Evolutionary conservation across 768 basidiomycete genomes (phyloP), one percentile per base, ranked within the genome.

Genomic region (Tricholoma terreum): DNA sequence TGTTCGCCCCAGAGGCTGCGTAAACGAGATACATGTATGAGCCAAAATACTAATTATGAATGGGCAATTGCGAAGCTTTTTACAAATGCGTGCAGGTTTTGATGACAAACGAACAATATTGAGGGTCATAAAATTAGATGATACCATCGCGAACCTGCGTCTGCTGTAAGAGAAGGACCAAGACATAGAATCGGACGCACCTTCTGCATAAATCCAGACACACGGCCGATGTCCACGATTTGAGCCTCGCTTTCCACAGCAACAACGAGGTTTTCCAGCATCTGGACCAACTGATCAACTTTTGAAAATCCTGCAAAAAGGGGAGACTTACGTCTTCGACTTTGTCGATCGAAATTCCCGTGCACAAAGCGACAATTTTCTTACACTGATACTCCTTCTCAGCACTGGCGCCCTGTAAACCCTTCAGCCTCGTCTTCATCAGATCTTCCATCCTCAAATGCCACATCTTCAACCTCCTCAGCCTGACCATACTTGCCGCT

Each of bases 371-470:
- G 22, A 99, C 87, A 58, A 98, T 87, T 74, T 86, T 94, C 74
- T 90, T 88, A 75, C 92, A 96, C 71, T 94, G 88, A 65, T 89
- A 87, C 68, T 94, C 91, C 73, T 90, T 93, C 73, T 94, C 92
- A 15, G 89, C 88, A 64, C 87, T 89, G 30, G 87, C 86, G 45
- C 89, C 91, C 63, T 90, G 84, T 61, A 95, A 71, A 31, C 78
- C 77, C 65, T 81, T 80, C 58, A 97, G 72, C 58, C 91, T 80
- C 58, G 82, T 78, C 60, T 83, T 77, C 71, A 96, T 82, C 58
- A 96, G 65, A 55, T 83, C 81, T 64, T 93, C 86, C 74, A 90
- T 84, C 55, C 92, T 79, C 55, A 80, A 68, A 69, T 97, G 87
- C 96, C 96, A 99, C 61, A 84, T 69, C 66, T 84, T 87, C 73